Evolutionary conservation across 768 basidiomycete genomes (phyloP), one percentile per base, ranked within the genome.

Genomic region (Lyophyllum atratum): DNA sequence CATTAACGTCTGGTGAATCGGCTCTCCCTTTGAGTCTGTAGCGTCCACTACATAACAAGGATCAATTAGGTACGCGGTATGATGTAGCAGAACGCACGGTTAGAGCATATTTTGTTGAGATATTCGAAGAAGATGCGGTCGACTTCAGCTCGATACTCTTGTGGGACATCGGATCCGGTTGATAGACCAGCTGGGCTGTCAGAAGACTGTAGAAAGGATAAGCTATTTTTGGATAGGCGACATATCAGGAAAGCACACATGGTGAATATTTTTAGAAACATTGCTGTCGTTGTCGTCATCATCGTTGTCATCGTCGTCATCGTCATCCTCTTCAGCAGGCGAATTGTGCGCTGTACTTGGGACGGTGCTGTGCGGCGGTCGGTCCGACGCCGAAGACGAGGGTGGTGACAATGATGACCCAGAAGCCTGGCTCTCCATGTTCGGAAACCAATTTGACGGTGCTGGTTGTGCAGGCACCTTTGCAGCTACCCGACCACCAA

Each of bases 1-100:
- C 96, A 99, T 99, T 65, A 98, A 80, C 33, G 93, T 93, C 74
- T 99, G 96, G 68, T 99, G 96, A 56, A 99, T 94, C 43, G 92
- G 88, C 70, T 99, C 96, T 49, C 96, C 96, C 72, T 99, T 99
- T 28, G 85, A 80, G 68, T 98, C 97, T 48, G 87, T 90, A 4
- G 92, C 89, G 56, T 97, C 93, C 74, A 98, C 95, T 98, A 63
- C 0, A 55, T 55, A 55, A 19, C 40, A 58, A 53, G n/a, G 34
- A 28, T 60, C 46, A 60, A 28, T 68, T 63, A 59, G 40, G 58
- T 53, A 66, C 58, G 63, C 54, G 63, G 49, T 50, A 52, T 54
- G 28, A 57, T 29, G 48, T 58, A 33, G 57, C 48, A 57, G 58
- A 53, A 59, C 91, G 74, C 70, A 95, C 94, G 70, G 70, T 97